These are phyloP conservation scores for Celoporthe dispersa DNA, from an alignment of 2,329 filamentous ascomycete genomes.

Conservation along the genomic window DNA sequence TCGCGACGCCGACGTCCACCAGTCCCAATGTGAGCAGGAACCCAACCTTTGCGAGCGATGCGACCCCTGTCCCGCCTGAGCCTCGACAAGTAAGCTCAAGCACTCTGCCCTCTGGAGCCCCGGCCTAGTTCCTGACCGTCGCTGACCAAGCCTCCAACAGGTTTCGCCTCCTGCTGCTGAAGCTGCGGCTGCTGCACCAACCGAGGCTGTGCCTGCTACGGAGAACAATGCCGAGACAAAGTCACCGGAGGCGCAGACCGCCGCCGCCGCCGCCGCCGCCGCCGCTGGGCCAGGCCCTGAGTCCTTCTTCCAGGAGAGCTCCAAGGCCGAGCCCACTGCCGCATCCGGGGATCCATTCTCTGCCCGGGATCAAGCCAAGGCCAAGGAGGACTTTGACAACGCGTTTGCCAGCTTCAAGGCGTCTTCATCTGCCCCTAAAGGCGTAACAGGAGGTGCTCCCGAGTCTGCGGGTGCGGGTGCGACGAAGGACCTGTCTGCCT, in stretches of 20 bases:
- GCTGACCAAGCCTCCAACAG: slow-evolving; percentile 26
- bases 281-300: slow-evolving; percentile 23
- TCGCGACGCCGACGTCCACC: slow-evolving; percentile 57
- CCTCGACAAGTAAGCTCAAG: slow-evolving; percentile 79
- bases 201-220: slow-evolving; percentile 40
- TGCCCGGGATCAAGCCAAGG: slow-evolving; percentile 58
- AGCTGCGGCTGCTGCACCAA: slow-evolving; percentile 36
- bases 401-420: slow-evolving; percentile 78
- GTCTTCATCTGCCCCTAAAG: slow-evolving; percentile 51
- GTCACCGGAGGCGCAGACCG: slow-evolving; percentile 22
- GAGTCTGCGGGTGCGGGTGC: slow-evolving; percentile 44
- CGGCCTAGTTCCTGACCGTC: slow-evolving; percentile 61
- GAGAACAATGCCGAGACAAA: slow-evolving; percentile 28
- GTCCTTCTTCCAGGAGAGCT: slow-evolving; percentile 22
- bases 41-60: slow-evolving; percentile 60
- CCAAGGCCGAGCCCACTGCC: slow-evolving; percentile 22
- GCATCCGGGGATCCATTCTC: slow-evolving; percentile 53
- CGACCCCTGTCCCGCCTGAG: slow-evolving; percentile 67
- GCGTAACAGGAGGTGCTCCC: slow-evolving; percentile 19
- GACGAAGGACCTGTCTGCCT: slow-evolving; percentile 52
- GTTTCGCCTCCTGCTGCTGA: slow-evolving; percentile 32
- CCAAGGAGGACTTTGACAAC: slow-evolving; percentile 82
- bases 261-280: not conserved
- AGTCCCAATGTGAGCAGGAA: slow-evolving; percentile 67
- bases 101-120: slow-evolving; percentile 71